Evolutionary conservation across 495 filamentous ascomycete genomes (phyloP).

Genomic region (Xylaria castorea): DNA sequence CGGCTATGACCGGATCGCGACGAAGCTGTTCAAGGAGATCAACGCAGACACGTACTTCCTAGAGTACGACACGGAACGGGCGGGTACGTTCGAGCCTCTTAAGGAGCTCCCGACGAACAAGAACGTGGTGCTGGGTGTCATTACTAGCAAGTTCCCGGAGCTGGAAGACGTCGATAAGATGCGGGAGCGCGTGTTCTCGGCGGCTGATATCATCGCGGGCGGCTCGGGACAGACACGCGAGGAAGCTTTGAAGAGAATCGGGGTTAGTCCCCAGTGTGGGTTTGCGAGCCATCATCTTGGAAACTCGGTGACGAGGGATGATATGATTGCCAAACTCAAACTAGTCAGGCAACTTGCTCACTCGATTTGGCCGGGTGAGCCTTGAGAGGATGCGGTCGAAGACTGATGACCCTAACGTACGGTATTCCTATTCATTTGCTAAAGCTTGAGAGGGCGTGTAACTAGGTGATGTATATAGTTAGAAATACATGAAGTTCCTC

Average conservation of each 20-base stretch:
- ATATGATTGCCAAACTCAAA: constrained; percentile 70
- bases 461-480: constrained; percentile 13
- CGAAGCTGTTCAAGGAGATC: constrained; percentile 71
- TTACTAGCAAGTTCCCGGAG: constrained; percentile 71
- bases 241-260: constrained; percentile 65
- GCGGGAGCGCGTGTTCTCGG: constrained; percentile 65
- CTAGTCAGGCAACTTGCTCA: constrained; percentile 67
- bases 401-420: not conserved
- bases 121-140: constrained; percentile 71
- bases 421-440: not conserved
- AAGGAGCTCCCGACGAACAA: constrained; percentile 68
- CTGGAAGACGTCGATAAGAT: constrained; percentile 70
- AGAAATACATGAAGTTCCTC: not conserved
- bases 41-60: constrained; percentile 73
- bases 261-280: constrained; percentile 74
- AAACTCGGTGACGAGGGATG: constrained; percentile 62
- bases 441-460: not conserved
- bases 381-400: constrained; percentile 33
- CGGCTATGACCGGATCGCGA: constrained; percentile 73
- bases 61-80: constrained; percentile 72
- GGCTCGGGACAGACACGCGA: constrained; percentile 63
- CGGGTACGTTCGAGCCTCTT: constrained; percentile 73
- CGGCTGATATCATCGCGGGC: constrained; percentile 67
- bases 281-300: constrained; percentile 70
- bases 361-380: constrained; percentile 68